Percentiles rank a stretch among this genome's conserved stretches.
phyloP scores from a whole-genome alignment of 306 rosid genomes.

The Leucaena leucocephala region DNA sequence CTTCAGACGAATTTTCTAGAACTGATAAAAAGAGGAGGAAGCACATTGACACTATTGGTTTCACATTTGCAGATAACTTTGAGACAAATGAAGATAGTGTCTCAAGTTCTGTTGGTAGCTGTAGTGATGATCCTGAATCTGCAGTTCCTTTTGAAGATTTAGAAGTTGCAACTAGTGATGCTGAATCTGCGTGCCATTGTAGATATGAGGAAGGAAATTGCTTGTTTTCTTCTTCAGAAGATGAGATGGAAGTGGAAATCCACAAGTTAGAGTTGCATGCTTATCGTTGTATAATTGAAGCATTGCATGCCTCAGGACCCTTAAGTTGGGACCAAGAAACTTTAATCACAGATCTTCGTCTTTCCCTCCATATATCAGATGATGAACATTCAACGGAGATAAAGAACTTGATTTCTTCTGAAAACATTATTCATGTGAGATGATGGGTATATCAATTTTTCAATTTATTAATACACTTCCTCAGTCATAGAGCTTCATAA shows the following conservation, averaged over 20 bases:
- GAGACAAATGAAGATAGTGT: slow-evolving; percentile 53
- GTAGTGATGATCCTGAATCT: slow-evolving; percentile 65
- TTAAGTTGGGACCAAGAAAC: slow-evolving; percentile 97
- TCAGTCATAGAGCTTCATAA: slow-evolving; percentile 51
- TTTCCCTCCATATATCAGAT: slow-evolving; percentile 86
- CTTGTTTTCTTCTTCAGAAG: slow-evolving; percentile 46
- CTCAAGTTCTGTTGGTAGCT: slow-evolving; percentile 87
- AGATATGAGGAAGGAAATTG: slow-evolving; percentile 52
- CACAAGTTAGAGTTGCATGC: slow-evolving; percentile 97
- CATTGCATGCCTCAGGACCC: slow-evolving; percentile 94
- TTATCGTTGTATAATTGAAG: slow-evolving; percentile 92
- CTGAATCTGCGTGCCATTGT: slow-evolving; percentile 62
- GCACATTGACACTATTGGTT: slow-evolving; percentile 50
- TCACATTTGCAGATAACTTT: slow-evolving; percentile 50
- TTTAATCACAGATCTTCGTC: slow-evolving; percentile 93
- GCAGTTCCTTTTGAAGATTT: slow-evolving; percentile 58
- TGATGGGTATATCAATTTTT: slow-evolving; percentile 49
- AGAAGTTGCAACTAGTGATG: slow-evolving; percentile 58
- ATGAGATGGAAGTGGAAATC: slow-evolving; percentile 70
- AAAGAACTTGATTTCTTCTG: slow-evolving; percentile 80
- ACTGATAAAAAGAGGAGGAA: slow-evolving; percentile 52
- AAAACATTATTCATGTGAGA: slow-evolving; percentile 64
- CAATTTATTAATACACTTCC: slow-evolving; percentile 38
- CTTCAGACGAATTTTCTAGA: slow-evolving; percentile 36
- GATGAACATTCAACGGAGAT: slow-evolving; percentile 92